Base-by-base conservation (phyloP, 2,329 filamentous ascomycete genomes). In the Ophiostoma ulmi region DNA sequence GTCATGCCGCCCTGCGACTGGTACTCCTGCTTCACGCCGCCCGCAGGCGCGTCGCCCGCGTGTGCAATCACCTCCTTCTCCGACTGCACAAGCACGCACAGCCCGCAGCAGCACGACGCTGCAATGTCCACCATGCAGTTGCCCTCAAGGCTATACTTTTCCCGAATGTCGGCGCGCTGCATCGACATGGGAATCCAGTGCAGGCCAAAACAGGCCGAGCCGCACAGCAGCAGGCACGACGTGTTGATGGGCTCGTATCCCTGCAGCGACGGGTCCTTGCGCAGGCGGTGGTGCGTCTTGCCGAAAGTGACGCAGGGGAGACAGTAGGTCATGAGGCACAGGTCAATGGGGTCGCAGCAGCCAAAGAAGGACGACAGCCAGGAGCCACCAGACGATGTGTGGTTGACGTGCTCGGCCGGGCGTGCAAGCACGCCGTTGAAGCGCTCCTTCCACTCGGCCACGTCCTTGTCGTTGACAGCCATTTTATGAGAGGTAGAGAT, bases 221-320 rank as follows among this genome's bases (percentile, higher is more conserved):
- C 81, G 75, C 78, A 81, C 75, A 83, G 78, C 52, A 84, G 75
- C 1, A 84, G 77, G 74, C 83, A 84, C 83, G 80, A 80, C 14
- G 80, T 82, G 77, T 84, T 84, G 75, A 83, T 76, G 41, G 80
- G 78, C 77, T 83, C 80, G 44, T 82, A 84, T 17, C 81, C 82
- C 22, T 79, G 73, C 8, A 84, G 79, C 70, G 76, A 78, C 48
- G 75, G 78, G 36, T 80, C 78, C 76, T 81, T 81, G 71, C 77
- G 78, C 13, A 83, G 75, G 26, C 82, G 80, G 73, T 84, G 82
- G 70, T 83, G 78, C 38, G 81, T 83, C 79, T 82, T 83, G 76
- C 82, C 82, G 67, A 83, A 84, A 44, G 81, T 83, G 41, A 84
- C 77, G 72, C 83, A 84, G 1, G 83, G 83, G 36, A 83, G 72